These are phyloP conservation scores for Talaromyces albobiverticillius DNA, from an alignment of 2,329 filamentous ascomycete genomes.

Conservation along the genomic window DNA sequence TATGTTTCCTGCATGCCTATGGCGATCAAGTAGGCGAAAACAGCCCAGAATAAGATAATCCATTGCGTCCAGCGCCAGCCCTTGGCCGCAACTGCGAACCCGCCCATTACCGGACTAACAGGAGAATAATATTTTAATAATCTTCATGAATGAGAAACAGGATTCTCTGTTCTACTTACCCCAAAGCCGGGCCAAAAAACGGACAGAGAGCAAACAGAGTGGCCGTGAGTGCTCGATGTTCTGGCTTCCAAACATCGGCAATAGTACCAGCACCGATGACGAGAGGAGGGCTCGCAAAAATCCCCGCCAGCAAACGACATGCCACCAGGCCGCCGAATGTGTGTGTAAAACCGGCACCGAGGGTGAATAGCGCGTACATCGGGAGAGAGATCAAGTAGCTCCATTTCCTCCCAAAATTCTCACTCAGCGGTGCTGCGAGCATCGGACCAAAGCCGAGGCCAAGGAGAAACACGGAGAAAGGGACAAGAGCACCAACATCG, in stretches of 20 bases:
- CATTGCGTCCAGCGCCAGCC: constrained; percentile 60
- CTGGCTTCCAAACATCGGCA: constrained; percentile 58
- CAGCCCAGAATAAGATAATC: constrained; percentile 62
- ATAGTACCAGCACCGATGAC: constrained; percentile 67
- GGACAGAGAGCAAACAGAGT: constrained; percentile 48
- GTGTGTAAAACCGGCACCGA: constrained; percentile 62
- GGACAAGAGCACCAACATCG: not conserved
- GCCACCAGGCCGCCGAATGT: constrained; percentile 54
- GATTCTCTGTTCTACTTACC: constrained; percentile 31
- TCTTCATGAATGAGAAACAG: too few relatives aligned
- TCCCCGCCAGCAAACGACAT: constrained; percentile 62
- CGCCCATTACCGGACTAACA: constrained; percentile 20
- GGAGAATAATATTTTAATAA: too few relatives aligned
- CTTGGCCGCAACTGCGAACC: constrained; percentile 28
- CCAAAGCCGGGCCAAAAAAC: constrained; percentile 31
- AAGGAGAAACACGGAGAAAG: constrained; percentile 56
- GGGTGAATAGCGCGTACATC: constrained; percentile 59
- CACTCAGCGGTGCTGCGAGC: constrained; percentile 58
- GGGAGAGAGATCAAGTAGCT: constrained; percentile 56
- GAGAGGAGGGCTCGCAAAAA: constrained; percentile 60
- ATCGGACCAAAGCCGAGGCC: constrained; percentile 62
- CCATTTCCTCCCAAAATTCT: constrained; percentile 56
- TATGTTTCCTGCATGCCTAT: constrained; percentile 62
- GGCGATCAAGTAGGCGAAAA: constrained; percentile 59
- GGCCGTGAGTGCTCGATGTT: constrained; percentile 53